Evolutionary conservation across 2,329 filamentous ascomycete genomes (phyloP).

Genomic region (Cadophora sp.): DNA sequence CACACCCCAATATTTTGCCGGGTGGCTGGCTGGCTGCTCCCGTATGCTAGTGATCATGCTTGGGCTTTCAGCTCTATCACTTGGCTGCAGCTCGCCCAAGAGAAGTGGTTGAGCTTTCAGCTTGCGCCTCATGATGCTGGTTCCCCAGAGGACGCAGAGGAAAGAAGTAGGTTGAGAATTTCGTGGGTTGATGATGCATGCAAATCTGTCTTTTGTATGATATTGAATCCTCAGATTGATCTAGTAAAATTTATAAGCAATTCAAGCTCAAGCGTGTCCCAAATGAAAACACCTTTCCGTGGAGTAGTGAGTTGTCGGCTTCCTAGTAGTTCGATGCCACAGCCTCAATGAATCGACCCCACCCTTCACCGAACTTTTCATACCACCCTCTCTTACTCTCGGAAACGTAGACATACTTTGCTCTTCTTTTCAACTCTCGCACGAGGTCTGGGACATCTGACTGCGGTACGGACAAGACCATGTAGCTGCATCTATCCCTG

Average conservation of each 20-base stretch:
- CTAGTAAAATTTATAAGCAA: too few relatives aligned
- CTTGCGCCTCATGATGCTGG: background rate
- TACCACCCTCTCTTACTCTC: constrained; percentile 20
- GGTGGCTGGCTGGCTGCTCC: too few relatives aligned
- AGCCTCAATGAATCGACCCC: constrained; percentile 17
- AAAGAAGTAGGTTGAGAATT: background rate
- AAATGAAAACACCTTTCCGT: too few relatives aligned
- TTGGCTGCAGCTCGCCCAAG: background rate
- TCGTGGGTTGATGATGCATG: too few relatives aligned
- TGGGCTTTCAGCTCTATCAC: background rate
- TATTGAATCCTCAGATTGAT: too few relatives aligned
- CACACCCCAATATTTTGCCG: background rate
- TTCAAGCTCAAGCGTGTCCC: too few relatives aligned
- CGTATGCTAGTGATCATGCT: background rate
- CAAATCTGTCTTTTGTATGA: too few relatives aligned
- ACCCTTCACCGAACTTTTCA: constrained; percentile 17
- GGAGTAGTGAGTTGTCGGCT: too few relatives aligned
- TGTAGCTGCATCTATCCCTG: constrained; percentile 18
- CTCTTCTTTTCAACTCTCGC: constrained; percentile 13
- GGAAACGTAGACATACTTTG: constrained; percentile 17
- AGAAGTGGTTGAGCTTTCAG: constrained; percentile 7
- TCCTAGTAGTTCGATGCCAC: background rate
- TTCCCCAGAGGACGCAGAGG: too few relatives aligned
- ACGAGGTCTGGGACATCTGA: constrained; percentile 12
- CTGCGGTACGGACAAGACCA: constrained; percentile 17